Conservation (phyloP, 495 filamentous ascomycete genomes). For the Neurospora sp. region DNA sequence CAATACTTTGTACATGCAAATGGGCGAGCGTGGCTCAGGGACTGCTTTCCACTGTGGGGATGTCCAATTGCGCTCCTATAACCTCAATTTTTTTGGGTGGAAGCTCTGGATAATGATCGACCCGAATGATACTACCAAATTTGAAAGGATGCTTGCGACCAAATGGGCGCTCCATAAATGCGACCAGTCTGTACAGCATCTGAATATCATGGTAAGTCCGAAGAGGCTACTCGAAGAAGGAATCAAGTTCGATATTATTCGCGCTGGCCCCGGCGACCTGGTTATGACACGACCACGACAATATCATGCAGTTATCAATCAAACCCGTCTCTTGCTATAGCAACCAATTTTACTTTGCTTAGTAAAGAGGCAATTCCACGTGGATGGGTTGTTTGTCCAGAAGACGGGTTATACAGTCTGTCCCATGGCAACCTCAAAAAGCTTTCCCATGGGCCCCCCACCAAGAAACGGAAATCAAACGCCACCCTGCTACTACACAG, state of each 20-base stretch:
- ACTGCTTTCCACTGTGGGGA: too few relatives aligned
- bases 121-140: background rate
- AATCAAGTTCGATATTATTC: background rate
- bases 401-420: background rate
- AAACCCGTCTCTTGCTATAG: background rate
- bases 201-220: background rate
- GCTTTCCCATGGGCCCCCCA: background rate
- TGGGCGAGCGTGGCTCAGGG: too few relatives aligned
- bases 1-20: too few relatives aligned
- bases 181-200: background rate
- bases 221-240: background rate
- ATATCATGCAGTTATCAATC: background rate
- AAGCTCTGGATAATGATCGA: background rate
- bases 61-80: background rate
- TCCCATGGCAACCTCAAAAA: background rate
- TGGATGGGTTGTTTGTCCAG: background rate
- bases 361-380: background rate
- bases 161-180: background rate
- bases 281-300: background rate
- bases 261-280: background rate
- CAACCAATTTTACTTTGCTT: background rate
- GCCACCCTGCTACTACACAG: background rate
- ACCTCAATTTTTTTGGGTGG: background rate
- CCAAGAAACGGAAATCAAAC: background rate
- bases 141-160: background rate